phyloP scores from a whole-genome alignment of 2,329 filamentous ascomycete genomes.

The Aschersonia sp. region DNA sequence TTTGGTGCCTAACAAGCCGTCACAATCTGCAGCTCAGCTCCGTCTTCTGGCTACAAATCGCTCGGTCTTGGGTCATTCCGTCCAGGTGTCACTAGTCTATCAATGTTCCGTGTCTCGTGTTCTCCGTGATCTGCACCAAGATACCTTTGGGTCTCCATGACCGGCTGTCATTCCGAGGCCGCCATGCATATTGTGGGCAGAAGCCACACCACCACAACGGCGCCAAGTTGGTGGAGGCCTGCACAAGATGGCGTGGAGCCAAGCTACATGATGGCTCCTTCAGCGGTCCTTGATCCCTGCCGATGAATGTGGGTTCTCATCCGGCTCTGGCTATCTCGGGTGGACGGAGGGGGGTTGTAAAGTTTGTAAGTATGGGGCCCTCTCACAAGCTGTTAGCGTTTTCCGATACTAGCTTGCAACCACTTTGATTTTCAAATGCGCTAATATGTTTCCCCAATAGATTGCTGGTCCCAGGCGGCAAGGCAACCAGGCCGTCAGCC shows the following conservation, averaged over 20 bases:
- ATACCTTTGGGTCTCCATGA: not conserved
- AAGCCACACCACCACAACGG: not conserved
- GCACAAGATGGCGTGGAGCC: not conserved
- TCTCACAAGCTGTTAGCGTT: not conserved
- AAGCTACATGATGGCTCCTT: not conserved
- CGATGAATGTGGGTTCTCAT: not conserved
- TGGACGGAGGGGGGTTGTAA: not conserved
- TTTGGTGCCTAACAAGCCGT: too few relatives aligned
- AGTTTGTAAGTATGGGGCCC: not conserved
- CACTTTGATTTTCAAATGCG: not conserved
- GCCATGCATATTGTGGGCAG: not conserved
- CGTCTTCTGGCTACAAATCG: not conserved
- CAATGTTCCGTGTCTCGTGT: not conserved
- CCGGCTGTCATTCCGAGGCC: not conserved
- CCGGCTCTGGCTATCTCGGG: not conserved
- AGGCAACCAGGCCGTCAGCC: not conserved
- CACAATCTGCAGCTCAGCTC: not conserved
- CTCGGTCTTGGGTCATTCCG: not conserved
- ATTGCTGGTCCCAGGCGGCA: not conserved
- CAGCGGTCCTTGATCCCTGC: not conserved
- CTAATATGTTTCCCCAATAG: not conserved
- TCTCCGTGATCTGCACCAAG: not conserved
- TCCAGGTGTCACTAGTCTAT: not conserved
- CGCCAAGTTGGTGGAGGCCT: not conserved
- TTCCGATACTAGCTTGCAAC: not conserved